phyloP scores from a whole-genome alignment of 2,329 filamentous ascomycete species.

The Endothia cerciana region DNA sequence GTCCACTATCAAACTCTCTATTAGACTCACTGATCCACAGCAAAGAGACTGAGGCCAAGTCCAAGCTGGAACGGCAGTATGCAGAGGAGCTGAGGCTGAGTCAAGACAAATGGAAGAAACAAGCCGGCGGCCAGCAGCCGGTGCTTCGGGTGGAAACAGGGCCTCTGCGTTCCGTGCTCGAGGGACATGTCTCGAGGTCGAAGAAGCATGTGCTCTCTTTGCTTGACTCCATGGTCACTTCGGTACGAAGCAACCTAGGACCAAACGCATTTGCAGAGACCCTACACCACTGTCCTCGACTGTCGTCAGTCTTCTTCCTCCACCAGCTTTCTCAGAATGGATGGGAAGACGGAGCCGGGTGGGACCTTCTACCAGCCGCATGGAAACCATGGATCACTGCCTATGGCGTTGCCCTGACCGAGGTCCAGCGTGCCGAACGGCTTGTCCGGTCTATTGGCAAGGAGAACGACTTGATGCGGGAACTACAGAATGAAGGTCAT shows the following conservation, averaged over 20 bases:
- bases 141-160: not conserved
- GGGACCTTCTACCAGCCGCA: conserved; percentile 34
- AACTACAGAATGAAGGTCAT: conserved; percentile 57
- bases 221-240: not conserved
- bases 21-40: not conserved
- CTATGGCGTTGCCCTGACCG: conserved; percentile 46
- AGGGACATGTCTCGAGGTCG: not conserved
- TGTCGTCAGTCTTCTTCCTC: conserved; percentile 42
- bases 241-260: not conserved
- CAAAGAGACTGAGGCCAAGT: not conserved
- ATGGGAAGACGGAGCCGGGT: conserved; percentile 27
- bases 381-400: conserved; percentile 44
- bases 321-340: conserved; percentile 36
- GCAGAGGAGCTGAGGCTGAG: not conserved
- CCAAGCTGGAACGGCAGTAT: not conserved
- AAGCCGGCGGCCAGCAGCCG: not conserved
- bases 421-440: conserved; percentile 47
- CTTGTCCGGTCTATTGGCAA: conserved; percentile 38
- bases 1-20: not conserved
- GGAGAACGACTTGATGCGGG: conserved; percentile 42
- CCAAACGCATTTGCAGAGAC: not conserved
- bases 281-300: conserved; percentile 33
- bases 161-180: not conserved
- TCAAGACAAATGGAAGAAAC: not conserved
- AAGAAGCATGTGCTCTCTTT: not conserved